Conservation (phyloP, 2,329 filamentous ascomycete genomes). For the Trichophyton benhamiae region DNA sequence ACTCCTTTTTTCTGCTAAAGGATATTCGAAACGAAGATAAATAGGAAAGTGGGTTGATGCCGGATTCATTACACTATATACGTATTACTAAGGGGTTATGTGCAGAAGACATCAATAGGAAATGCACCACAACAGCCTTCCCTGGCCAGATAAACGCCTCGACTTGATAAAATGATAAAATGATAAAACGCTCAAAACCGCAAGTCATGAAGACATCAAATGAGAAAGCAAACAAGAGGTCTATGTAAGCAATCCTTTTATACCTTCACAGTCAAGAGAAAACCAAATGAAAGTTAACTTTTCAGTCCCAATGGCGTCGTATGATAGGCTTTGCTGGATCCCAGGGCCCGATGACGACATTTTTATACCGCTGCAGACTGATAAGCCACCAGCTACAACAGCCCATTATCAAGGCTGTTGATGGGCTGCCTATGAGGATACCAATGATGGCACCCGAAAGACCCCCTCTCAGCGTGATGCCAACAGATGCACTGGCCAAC, state of each 20-base stretch:
- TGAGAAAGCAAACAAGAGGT: background rate
- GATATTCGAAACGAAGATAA: background rate
- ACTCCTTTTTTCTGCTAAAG: too few species aligned
- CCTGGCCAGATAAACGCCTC: background rate
- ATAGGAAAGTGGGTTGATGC: background rate
- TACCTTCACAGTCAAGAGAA: background rate
- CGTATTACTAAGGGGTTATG: background rate
- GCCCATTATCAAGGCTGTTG: slow-evolving; percentile 70
- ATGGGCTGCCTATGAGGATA: slow-evolving; percentile 59
- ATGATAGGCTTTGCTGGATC: slow-evolving; percentile 71
- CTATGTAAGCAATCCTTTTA: background rate
- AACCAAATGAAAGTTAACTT: background rate
- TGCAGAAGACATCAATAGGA: background rate
- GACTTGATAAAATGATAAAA: background rate
- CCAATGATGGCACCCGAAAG: slow-evolving; percentile 51
- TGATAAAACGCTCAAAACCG: background rate
- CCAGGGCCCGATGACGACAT: slow-evolving; percentile 96
- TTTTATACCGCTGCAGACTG: slow-evolving; percentile 94
- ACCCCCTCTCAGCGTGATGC: slow-evolving; percentile 45
- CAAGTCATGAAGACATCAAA: background rate
- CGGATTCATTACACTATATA: background rate
- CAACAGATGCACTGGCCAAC: slow-evolving; percentile 67
- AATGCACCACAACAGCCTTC: background rate
- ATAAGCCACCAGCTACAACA: slow-evolving; percentile 98
- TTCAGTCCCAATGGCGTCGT: slow-evolving; percentile 31